Evolutionary conservation across 148 eudicot genomes (phyloP), one percentile per base, ranked within the genome.

Genomic region (Beta vulgaris): DNA sequence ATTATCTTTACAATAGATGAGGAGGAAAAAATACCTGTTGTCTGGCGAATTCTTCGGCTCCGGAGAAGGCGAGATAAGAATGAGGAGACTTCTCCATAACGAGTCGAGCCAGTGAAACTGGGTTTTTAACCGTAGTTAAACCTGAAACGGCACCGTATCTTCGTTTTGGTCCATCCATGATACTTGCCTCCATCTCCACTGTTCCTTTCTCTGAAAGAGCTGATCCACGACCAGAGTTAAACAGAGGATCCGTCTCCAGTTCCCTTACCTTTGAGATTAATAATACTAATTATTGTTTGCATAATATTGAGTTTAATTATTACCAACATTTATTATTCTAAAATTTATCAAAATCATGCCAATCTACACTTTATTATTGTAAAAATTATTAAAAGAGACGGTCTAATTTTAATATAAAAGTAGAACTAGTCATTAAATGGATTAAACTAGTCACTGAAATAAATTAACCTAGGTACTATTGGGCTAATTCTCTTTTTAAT

Each of bases 131-230:
- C 4, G 89, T 91, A 49, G 92, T 84, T 23, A 93, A 26, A 3
- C 98, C 97, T 0, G 98, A 92, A 48, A 92, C 96, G 31, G 96
- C 96, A 12, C 98, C 98, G 74, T 88, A 93, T 55, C 92, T 82
- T 66, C 92, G 49, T 6, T 84, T 85, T 0, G 36, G 23, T 7
- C 98, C 98, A 54, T 93, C 94, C 98, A 93, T 93, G 68, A 93
- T 93, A 74, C 97, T 89, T 0, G 98, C 97, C 80, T 93, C 97
- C 98, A 93, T 93, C 90, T 91, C 98, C 81, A 88, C 98, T 75
- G 91, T 88, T 46, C 91, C 98, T 76, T 93, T 81, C 65, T 78
- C 87, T 0, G 97, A 87, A 9, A 93, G 77, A 1, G 91, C 97
- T 26, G 98, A 91, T 79, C 98, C 98, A 63, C 94, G 90, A 4